Conservation (phyloP, 2,329 filamentous ascomycete genomes). For the Epichloe bromicola region DNA sequence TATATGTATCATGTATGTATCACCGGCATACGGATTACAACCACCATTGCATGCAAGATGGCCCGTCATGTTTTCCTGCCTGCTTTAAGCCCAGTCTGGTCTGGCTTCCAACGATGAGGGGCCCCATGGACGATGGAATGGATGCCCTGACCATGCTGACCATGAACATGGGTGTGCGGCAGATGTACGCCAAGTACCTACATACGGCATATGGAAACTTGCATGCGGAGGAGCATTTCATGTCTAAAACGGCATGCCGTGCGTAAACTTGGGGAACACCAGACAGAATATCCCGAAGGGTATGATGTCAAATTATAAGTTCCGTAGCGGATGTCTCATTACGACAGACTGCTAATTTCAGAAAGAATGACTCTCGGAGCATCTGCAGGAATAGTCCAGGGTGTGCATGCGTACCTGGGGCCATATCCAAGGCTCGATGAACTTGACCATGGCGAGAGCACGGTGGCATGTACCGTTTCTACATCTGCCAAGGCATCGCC, state of each 20-base stretch:
- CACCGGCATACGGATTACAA: not conserved
- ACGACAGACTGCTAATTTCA: too few relatives aligned
- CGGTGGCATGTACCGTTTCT: not conserved
- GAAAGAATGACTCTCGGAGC: too few relatives aligned
- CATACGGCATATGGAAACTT: not conserved
- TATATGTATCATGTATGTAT: not conserved
- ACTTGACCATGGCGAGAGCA: not conserved
- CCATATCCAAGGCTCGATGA: too few relatives aligned
- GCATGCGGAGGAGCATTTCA: conserved; percentile 3
- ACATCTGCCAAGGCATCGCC: not conserved
- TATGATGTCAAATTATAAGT: too few relatives aligned
- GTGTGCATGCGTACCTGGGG: too few relatives aligned
- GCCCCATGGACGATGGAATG: not conserved
- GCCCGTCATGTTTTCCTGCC: not conserved
- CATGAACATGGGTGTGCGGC: conserved; percentile 1
- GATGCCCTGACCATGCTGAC: not conserved
- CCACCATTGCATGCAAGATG: not conserved
- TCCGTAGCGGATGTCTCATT: too few relatives aligned
- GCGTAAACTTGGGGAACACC: not conserved
- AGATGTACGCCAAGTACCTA: conserved; percentile 2
- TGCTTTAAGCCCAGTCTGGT: not conserved
- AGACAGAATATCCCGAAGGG: not conserved
- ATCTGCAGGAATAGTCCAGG: too few relatives aligned
- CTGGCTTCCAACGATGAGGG: not conserved
- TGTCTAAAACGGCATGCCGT: not conserved